Evolutionary conservation across 331 rosid genomes (phyloP), one percentile per base, ranked within the genome.

Genomic region (Pyracantha coccinea): DNA sequence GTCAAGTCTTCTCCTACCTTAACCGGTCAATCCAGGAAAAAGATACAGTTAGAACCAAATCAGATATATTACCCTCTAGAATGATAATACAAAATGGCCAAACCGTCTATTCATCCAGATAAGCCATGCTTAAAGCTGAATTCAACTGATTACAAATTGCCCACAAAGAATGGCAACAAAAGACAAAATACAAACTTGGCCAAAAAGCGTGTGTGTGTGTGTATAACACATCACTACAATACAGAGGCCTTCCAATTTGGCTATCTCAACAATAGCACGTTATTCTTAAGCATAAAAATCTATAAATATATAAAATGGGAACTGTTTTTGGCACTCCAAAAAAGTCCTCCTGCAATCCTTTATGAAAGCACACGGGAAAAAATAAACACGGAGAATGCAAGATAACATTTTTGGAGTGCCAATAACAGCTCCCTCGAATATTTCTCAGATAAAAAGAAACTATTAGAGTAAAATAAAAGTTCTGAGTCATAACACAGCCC

Each of bases 1-100:
- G 77, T 82, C 85, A 93, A 83, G 78, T 93, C 94, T 72, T 88
- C 89, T 66, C 98, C 98, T 71, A 91, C 91, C 98, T 93, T 81
- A 4, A 64, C 32, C 75, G 68, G n/a, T 75, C 68, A 72, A 15
- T 71, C 75, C 25, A 75, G 66, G 60, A 71, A 28, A 24, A 14
- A 76, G 78, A 67, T 52, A 45, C 75, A 61, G 5, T 47, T 21
- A 23, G 31, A 69, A 79, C 21, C 23, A 35, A 66, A 72, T 58
- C 2, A 27, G n/a, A 17, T 28, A 12, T 4, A 8, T 17, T 33
- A 45, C 9, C 38, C 15, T 61, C 25, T 20, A 63, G 14, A 74
- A 47, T 47, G 64, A 62, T 14, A 25, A 41, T 32, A 52, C 53
- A 55, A 67, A 58, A n/a, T 33, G 33, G 20, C 75, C 8, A 60